Evolutionary conservation across 2,329 filamentous ascomycete genomes (phyloP).

Genomic region (Thelonectria olida): DNA sequence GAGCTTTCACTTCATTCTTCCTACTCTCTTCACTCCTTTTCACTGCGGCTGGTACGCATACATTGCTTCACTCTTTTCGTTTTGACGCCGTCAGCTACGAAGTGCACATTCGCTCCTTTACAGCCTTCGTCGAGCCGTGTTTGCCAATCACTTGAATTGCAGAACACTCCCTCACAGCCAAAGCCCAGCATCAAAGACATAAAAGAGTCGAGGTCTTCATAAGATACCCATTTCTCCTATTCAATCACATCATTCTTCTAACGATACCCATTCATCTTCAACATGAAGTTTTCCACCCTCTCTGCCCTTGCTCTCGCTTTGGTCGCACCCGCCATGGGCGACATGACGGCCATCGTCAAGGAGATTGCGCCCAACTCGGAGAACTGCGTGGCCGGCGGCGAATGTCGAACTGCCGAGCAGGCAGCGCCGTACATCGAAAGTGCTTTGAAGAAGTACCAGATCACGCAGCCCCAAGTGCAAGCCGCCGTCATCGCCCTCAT

Average conservation of each 20-base stretch:
- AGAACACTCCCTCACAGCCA: neutral
- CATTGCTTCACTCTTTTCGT: neutral
- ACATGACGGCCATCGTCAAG: constrained; percentile 53
- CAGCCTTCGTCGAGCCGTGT: neutral
- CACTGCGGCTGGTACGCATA: constrained; percentile 8
- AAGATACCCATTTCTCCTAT: constrained; percentile 7
- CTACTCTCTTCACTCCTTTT: constrained; percentile 1
- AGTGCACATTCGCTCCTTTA: constrained; percentile 2
- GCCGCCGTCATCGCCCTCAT: constrained; percentile 77
- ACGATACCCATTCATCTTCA: neutral
- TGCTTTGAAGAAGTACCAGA: constrained; percentile 65
- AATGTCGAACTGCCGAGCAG: constrained; percentile 73
- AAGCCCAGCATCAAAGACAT: neutral
- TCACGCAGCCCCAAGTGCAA: constrained; percentile 63
- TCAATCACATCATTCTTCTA: neutral
- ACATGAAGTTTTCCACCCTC: constrained; percentile 38
- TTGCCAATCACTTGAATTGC: neutral
- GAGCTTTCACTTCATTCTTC: constrained; percentile 4
- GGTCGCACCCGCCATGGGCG: constrained; percentile 26
- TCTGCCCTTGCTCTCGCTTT: constrained; percentile 29
- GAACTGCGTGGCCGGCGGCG: constrained; percentile 60
- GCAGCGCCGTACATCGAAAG: constrained; percentile 66
- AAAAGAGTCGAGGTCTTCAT: neutral
- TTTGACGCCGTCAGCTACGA: constrained; percentile 5
- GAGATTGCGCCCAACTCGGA: constrained; percentile 66